Conservation (phyloP, 2,329 filamentous ascomycete genomes). For the Nothomitra cinnamomea region DNA sequence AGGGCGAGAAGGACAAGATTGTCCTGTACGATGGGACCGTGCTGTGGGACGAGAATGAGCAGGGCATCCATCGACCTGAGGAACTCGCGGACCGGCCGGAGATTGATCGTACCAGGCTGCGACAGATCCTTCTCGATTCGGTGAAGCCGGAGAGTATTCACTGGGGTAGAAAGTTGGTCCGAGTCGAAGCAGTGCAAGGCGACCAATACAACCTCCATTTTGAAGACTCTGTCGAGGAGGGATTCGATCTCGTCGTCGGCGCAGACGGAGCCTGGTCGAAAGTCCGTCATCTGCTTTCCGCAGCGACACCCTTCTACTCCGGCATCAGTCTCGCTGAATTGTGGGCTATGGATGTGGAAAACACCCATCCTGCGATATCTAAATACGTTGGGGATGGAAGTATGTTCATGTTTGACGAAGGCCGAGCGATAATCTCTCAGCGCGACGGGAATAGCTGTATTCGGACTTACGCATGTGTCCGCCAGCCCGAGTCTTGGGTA, state of each 20-base stretch:
- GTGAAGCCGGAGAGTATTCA: constrained; percentile 28
- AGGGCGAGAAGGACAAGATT: constrained; percentile 33
- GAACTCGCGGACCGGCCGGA: constrained; percentile 30
- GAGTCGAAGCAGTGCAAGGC: constrained; percentile 17
- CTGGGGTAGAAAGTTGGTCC: constrained; percentile 29
- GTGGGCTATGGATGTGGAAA: constrained; percentile 12
- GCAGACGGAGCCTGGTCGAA: constrained; percentile 23
- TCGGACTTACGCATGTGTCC: constrained; percentile 22
- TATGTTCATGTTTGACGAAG: constrained; percentile 28
- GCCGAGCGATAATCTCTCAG: constrained; percentile 26
- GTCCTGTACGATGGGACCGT: constrained; percentile 18
- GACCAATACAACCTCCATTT: constrained; percentile 7
- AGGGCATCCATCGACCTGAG: neutral
- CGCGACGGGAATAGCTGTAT: constrained; percentile 33
- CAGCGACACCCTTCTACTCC: constrained; percentile 27
- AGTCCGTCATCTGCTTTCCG: constrained; percentile 22
- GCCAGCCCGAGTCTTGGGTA: constrained; percentile 23
- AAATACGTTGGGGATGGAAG: constrained; percentile 31
- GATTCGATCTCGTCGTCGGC: constrained; percentile 23
- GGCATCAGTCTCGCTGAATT: constrained; percentile 23
- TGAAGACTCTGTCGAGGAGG: constrained; percentile 7
- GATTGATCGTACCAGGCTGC: constrained; percentile 33
- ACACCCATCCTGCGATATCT: constrained; percentile 26
- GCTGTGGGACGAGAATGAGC: constrained; percentile 16
- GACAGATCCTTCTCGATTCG: too few relatives aligned